Base-by-base conservation (phyloP, 2,329 filamentous ascomycete genomes). In the Verticillium isaacii region DNA sequence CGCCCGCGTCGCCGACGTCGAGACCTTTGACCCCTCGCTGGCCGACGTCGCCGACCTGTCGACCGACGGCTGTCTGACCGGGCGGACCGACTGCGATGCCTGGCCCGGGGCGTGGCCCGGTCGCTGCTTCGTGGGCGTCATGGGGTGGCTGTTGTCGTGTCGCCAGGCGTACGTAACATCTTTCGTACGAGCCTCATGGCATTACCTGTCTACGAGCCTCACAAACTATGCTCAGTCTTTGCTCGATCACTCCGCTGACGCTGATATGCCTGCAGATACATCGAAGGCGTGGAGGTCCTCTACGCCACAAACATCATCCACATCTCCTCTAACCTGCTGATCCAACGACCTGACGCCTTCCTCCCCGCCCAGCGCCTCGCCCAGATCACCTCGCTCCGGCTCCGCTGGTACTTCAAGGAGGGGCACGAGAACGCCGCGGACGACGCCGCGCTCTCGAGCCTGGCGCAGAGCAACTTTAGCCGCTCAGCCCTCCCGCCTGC, bases 71-170 rank as follows among this genome's bases (percentile, higher is more conserved):
- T 58, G 57, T 32, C 25, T 58, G 7, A 29, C 45, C 2, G 57
- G 57, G 3, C 41, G 45, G 37, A 58, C 57, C 2, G 57, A 52
- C 8, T 58, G 57, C 14, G 37, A 29, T 9, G 23, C 15, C 8
- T 71, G 68, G 67, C 57, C 37, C 12, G 67, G 68, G 1, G 36
- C 64, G 34, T 67, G 61, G 63, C 63, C 66, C 5, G 52, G 17
- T 3, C 65, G 66, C 12, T 68, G 66, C 61, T 64, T 66, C 39
- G 62, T 73, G n/a, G 72, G 71, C 5, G 65, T 67, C 29, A 68
- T 72, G 66, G 71, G 70, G 17, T 73, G 71, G 71, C 59, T 73
- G 19, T 56, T 72, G 25, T 60, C 65, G 6, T 72, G 72, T 50
- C 68, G 67, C 54, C 66, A 68, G 37, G 70, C 72, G 67, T 69